phyloP scores from a whole-genome alignment of 2,329 filamentous ascomycete genomes.

The Fusarium setosum region DNA sequence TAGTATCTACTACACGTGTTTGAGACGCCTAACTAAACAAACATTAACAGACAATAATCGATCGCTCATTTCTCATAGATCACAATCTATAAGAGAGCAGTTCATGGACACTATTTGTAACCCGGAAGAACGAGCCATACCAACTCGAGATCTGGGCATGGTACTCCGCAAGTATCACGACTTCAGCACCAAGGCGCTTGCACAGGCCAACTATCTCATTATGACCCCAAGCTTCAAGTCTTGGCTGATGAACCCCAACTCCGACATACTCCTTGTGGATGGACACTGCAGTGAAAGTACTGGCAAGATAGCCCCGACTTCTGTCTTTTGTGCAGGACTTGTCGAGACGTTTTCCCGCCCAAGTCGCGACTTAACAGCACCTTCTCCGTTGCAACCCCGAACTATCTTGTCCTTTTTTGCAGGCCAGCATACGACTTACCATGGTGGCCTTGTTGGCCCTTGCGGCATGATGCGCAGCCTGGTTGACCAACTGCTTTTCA shows the following conservation, averaged over 20 bases:
- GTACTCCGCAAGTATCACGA: neutral
- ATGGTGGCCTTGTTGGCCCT: neutral
- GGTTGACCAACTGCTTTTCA: neutral
- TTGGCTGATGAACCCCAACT: neutral
- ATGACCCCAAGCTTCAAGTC: neutral
- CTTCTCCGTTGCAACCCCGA: neutral
- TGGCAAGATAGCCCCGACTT: neutral
- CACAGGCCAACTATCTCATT: neutral
- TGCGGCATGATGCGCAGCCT: neutral
- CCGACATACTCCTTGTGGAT: neutral
- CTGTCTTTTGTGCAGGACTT: neutral
- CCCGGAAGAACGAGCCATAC: neutral
- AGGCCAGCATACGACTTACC: neutral
- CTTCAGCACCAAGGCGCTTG: neutral
- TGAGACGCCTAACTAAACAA: too few species aligned
- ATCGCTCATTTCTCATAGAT: neutral
- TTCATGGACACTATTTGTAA: neutral
- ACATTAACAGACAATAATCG: neutral
- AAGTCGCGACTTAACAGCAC: neutral
- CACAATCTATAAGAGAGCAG: neutral
- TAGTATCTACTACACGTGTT: neutral
- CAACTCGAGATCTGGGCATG: neutral
- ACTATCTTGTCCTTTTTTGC: neutral
- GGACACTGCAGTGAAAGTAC: neutral
- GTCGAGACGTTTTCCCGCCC: neutral